Evolutionary conservation across 345 rosid species (phyloP), one percentile per base, ranked within the genome.

Genomic region (Corchorus capsularis): DNA sequence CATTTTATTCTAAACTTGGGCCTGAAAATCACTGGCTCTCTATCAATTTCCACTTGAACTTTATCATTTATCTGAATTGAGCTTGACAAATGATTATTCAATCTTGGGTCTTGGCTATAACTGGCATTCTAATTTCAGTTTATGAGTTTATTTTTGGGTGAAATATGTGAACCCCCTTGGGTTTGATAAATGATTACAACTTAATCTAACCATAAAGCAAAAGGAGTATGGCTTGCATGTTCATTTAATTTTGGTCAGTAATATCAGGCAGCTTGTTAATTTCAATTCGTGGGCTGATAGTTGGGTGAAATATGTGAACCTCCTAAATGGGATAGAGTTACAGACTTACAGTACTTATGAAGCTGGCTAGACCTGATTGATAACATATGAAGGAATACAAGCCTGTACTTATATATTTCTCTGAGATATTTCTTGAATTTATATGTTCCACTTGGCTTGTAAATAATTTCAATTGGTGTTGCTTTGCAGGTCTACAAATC

Each of bases 401-500:
- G 14, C 37, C 8, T 43, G 8, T n/a, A 14, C 14, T 65, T 19
- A 17, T 57, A 17, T 57, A 22, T 59, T 27, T 13, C 27, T 22
- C 13, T 3, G 2, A 46, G 22, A 46, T 8, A 45, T 73, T 45
- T 19, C 19, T 59, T 56, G 39, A 56, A 60, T 20, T 74, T 6
- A 17, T 11, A 6, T 35, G 34, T 49, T 39, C 7, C 3, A 4
- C 19, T 62, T 10, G 49, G 47, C 12, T n/a, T 63, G 39, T n/a
- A 62, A 20, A 59, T 52, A 15, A 66, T 9, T 20, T 8, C 17
- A 53, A 11, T 20, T 39, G 66, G 66, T 27, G 77, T n/a, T 78
- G 54, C 17, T 72, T 20, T 83, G 80, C 88, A 95, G 99, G 82
- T 92, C 56, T 93, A 86, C 83, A 95, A 95, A 87, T 85, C 98